phyloP scores from a whole-genome alignment of 306 rosid species.

The Dalbergia cochinchinensis region DNA sequence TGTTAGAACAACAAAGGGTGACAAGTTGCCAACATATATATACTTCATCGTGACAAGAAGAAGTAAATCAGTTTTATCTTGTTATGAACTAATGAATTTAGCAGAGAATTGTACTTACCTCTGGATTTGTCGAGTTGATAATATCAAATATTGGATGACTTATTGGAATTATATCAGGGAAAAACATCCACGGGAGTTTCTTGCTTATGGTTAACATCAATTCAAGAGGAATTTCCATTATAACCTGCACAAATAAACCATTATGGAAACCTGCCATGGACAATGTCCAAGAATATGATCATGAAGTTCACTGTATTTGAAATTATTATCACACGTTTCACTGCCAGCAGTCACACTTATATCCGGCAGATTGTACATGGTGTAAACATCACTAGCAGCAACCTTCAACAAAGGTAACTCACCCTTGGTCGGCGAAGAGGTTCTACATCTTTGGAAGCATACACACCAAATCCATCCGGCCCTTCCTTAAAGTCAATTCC shows the following conservation, averaged over 20 bases:
- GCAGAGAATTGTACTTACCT: conserved; percentile 63
- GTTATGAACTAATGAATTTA: conserved; percentile 10
- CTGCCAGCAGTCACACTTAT: not conserved
- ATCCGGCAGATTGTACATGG: not conserved
- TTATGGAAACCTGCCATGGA: conserved; percentile 31
- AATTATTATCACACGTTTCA: conserved; percentile 5
- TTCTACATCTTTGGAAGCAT: conserved; percentile 96
- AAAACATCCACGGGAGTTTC: conserved; percentile 98
- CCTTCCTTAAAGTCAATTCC: conserved; percentile 96
- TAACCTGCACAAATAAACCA: conserved; percentile 65
- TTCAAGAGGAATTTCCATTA: conserved; percentile 96
- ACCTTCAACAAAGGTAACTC: conserved; percentile 51
- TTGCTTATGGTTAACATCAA: conserved; percentile 88
- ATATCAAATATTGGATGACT: conserved; percentile 98
- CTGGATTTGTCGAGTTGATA: conserved; percentile 89
- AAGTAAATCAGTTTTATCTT: conserved; percentile 27
- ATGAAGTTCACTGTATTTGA: conserved; percentile 2
- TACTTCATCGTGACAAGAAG: conserved; percentile 18
- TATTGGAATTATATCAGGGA: conserved; percentile 89
- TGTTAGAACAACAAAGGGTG: not conserved
- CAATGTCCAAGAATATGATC: conserved; percentile 8
- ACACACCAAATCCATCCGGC: conserved; percentile 92
- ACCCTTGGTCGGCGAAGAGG: conserved; percentile 96
- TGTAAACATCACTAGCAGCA: conserved; percentile 24
- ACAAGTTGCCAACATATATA: not conserved